These are phyloP conservation scores for Candida suzukii DNA, from an alignment of 805 yeast species.

Conservation along the genomic window DNA sequence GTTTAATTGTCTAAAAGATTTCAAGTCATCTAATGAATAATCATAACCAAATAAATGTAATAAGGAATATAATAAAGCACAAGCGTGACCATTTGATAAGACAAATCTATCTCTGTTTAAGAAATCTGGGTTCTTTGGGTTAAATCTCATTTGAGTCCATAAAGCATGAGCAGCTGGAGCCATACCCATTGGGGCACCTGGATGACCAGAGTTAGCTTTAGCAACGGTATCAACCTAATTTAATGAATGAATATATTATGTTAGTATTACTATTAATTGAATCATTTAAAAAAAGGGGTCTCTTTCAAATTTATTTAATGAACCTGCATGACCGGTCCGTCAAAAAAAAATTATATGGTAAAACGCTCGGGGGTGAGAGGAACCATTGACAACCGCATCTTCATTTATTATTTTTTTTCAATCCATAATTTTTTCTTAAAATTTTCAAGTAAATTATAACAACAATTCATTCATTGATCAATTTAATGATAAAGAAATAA, in stretches of 20 bases:
- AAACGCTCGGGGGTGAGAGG: too few relatives aligned
- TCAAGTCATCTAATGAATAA: slow-evolving; percentile 75
- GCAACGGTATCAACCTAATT: slow-evolving; percentile 68
- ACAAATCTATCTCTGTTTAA: slow-evolving; percentile 93
- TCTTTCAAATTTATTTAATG: too few relatives aligned
- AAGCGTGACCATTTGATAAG: slow-evolving; percentile 93
- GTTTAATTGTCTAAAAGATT: slow-evolving; percentile 80
- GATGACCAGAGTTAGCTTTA: slow-evolving; percentile 94
- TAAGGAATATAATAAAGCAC: slow-evolving; percentile 80
- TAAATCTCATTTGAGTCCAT: slow-evolving; percentile 74
- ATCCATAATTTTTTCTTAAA: too few relatives aligned
- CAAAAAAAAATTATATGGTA: too few relatives aligned
- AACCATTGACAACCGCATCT: too few relatives aligned
- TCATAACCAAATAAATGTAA: slow-evolving; percentile 83
- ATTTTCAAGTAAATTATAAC: too few relatives aligned
- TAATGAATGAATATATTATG: background rate
- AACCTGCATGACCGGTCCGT: too few relatives aligned
- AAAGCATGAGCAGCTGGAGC: slow-evolving; percentile 93
- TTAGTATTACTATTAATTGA: slow-evolving; percentile 3
- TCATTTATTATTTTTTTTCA: too few relatives aligned
- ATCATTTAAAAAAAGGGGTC: too few relatives aligned
- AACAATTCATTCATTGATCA: too few relatives aligned
- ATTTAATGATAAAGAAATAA: too few relatives aligned
- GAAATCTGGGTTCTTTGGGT: slow-evolving; percentile 91
- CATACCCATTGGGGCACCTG: slow-evolving; percentile 98